A percentile compares a stretch with the other conserved stretches of the same genome.
Conservation (phyloP, 352 stramenopile species). For the Pythium volutum region DNA sequence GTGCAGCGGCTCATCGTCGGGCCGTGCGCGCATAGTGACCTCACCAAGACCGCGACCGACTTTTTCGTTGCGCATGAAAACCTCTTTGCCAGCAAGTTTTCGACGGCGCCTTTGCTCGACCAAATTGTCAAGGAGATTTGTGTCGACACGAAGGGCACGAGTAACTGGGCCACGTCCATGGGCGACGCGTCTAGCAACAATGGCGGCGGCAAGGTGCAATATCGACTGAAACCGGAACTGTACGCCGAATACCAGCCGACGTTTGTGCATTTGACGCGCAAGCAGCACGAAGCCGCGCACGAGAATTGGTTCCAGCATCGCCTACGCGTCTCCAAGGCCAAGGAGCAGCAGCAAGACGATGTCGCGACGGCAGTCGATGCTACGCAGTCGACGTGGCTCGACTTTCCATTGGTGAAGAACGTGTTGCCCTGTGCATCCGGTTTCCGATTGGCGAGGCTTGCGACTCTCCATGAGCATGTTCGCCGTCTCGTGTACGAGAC, state of each 20-base stretch:
- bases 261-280: constrained; percentile 83
- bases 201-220: constrained; percentile 58
- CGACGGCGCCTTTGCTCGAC: constrained; percentile 59
- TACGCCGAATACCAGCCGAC: constrained; percentile 84
- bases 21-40: constrained; percentile 75
- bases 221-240: constrained; percentile 76
- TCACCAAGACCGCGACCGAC: constrained; percentile 83
- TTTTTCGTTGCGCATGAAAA: constrained; percentile 80
- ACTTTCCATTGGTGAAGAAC: constrained; percentile 82
- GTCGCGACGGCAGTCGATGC: constrained; percentile 42
- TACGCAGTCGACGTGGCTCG: constrained; percentile 76
- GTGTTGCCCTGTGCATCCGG: constrained; percentile 65
- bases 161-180: neutral
- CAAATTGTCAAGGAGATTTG: constrained; percentile 81
- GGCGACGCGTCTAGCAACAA: constrained; percentile 27
- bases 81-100: constrained; percentile 69
- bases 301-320: constrained; percentile 87
- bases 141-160: constrained; percentile 17
- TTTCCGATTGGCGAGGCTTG: constrained; percentile 52
- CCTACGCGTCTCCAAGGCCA: constrained; percentile 57
- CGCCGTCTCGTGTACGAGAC: constrained; percentile 69
- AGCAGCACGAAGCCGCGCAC: constrained; percentile 85
- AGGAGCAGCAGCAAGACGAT: constrained; percentile 52
- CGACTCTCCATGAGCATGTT: constrained; percentile 59
- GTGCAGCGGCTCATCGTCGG: constrained; percentile 80